A percentile compares a stretch with the other conserved stretches of the same genome.
phyloP scores from a whole-genome alignment of 257 asterid species.

The Euphrasia confusa region DNA sequence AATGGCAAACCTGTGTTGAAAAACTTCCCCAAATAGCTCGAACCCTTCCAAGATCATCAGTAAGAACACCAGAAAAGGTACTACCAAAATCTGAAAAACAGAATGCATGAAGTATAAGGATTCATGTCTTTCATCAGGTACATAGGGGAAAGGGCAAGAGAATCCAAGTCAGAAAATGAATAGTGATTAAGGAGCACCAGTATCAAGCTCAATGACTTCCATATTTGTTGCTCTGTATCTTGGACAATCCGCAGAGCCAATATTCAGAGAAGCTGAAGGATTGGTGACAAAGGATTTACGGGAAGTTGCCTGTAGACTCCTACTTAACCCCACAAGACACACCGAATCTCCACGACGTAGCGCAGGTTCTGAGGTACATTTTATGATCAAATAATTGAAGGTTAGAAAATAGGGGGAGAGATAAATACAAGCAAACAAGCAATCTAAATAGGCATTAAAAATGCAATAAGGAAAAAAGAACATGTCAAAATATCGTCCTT shows the following conservation, averaged over 20 bases:
- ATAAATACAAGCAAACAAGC: slow-evolving; percentile 2
- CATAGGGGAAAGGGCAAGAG: background rate
- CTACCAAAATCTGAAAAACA: slow-evolving; percentile 79
- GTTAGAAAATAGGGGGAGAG: slow-evolving; percentile 15
- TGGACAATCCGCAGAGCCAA: slow-evolving; percentile 89
- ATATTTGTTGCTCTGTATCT: slow-evolving; percentile 94
- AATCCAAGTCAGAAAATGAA: background rate
- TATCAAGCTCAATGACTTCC: slow-evolving; percentile 98
- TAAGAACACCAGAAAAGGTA: slow-evolving; percentile 92
- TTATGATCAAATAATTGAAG: slow-evolving; percentile 17
- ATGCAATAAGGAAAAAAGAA: background rate
- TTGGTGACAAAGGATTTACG: slow-evolving; percentile 92
- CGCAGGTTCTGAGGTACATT: slow-evolving; percentile 64
- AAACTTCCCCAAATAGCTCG: slow-evolving; percentile 98
- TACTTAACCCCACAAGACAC: slow-evolving; percentile 84
- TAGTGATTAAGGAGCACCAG: slow-evolving; percentile 44
- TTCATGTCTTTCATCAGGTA: slow-evolving; percentile 3
- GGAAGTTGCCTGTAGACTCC: slow-evolving; percentile 94
- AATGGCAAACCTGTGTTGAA: slow-evolving; percentile 74
- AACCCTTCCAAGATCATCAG: slow-evolving; percentile 94
- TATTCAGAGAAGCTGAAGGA: slow-evolving; percentile 86
- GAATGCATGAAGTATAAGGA: slow-evolving; percentile 25
- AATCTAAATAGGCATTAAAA: slow-evolving; percentile 23
- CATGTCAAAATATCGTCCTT: background rate
- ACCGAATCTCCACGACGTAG: slow-evolving; percentile 98